phyloP scores from a whole-genome alignment of 768 basidiomycete genomes.

The Boletus fagicola region DNA sequence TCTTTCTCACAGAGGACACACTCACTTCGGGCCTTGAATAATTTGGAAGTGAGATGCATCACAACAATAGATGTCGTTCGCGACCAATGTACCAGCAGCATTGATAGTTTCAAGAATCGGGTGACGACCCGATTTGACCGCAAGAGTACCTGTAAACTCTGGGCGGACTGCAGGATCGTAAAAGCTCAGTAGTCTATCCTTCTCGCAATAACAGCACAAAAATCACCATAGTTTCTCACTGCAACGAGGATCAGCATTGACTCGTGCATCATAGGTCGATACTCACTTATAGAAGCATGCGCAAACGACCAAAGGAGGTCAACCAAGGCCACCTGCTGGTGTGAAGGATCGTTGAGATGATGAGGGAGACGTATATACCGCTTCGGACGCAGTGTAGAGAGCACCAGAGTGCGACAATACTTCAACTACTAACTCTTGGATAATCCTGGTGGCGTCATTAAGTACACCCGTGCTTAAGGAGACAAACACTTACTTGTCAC shows the following conservation, averaged over 20 bases:
- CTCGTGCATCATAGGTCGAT: background rate
- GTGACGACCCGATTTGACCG: slow-evolving; percentile 86
- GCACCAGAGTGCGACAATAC: slow-evolving; percentile 72
- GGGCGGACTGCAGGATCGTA: slow-evolving; percentile 62
- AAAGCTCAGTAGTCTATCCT: background rate
- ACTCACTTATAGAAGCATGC: slow-evolving; percentile 74
- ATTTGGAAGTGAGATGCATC: slow-evolving; percentile 86
- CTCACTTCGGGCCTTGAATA: slow-evolving; percentile 87
- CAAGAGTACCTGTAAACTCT: slow-evolving; percentile 86
- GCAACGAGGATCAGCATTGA: background rate
- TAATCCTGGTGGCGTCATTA: slow-evolving; percentile 50
- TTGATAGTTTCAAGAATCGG: slow-evolving; percentile 80
- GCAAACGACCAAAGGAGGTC: slow-evolving; percentile 93
- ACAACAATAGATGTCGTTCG: slow-evolving; percentile 90
- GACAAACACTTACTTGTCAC: slow-evolving; percentile 57
- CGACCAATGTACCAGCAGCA: slow-evolving; percentile 65
- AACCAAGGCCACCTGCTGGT: slow-evolving; percentile 68
- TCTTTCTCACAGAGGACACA: slow-evolving; percentile 3
- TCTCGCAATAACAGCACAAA: background rate
- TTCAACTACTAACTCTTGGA: slow-evolving; percentile 70
- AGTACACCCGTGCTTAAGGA: background rate
- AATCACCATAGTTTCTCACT: slow-evolving; percentile 52
- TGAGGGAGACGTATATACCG: slow-evolving; percentile 41
- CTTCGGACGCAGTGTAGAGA: slow-evolving; percentile 89
- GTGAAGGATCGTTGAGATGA: background rate